A percentile compares a stretch with the other conserved stretches of the same genome.
phyloP scores from a whole-genome alignment of 2,329 filamentous ascomycete species.

The Emmonsiellopsis sp. region DNA sequence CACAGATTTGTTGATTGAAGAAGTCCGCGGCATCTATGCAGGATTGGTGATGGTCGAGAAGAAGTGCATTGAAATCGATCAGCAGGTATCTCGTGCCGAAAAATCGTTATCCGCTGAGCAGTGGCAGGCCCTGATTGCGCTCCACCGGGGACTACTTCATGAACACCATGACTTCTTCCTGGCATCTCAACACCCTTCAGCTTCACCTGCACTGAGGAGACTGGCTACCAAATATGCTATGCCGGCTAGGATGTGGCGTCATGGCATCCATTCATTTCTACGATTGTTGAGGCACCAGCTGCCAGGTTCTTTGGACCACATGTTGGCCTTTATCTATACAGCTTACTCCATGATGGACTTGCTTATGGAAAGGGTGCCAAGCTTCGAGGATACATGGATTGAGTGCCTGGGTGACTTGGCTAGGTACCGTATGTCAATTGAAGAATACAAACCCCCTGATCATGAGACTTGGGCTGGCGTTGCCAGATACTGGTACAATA shows the following conservation, averaged over 20 bases:
- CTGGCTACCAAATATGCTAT: slow-evolving; percentile 78
- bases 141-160: slow-evolving; percentile 72
- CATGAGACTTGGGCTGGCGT: slow-evolving; percentile 75
- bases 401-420: slow-evolving; percentile 84
- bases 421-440: slow-evolving; percentile 83
- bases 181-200: slow-evolving; percentile 76
- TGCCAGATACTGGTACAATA: slow-evolving; percentile 73
- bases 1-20: slow-evolving; percentile 67
- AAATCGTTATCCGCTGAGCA: slow-evolving; percentile 54
- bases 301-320: slow-evolving; percentile 72
- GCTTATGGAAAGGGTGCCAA: slow-evolving; percentile 73
- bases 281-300: slow-evolving; percentile 67
- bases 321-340: slow-evolving; percentile 82
- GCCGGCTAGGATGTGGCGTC: slow-evolving; percentile 89
- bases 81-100: slow-evolving; percentile 44
- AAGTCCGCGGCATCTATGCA: slow-evolving; percentile 59
- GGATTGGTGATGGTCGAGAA: slow-evolving; percentile 79
- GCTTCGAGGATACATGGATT: slow-evolving; percentile 84
- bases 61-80: slow-evolving; percentile 78
- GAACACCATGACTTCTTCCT: slow-evolving; percentile 84
- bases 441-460: slow-evolving; percentile 67
- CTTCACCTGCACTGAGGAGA: slow-evolving; percentile 55
- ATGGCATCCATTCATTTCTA: slow-evolving; percentile 79
- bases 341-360: slow-evolving; percentile 87
- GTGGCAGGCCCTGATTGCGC: slow-evolving; percentile 73